Percentiles rank a stretch among this genome's conserved stretches.
These are phyloP conservation scores for Strobilomyces confusus DNA, from an alignment of 768 basidiomycete species.

Conservation along the genomic window DNA sequence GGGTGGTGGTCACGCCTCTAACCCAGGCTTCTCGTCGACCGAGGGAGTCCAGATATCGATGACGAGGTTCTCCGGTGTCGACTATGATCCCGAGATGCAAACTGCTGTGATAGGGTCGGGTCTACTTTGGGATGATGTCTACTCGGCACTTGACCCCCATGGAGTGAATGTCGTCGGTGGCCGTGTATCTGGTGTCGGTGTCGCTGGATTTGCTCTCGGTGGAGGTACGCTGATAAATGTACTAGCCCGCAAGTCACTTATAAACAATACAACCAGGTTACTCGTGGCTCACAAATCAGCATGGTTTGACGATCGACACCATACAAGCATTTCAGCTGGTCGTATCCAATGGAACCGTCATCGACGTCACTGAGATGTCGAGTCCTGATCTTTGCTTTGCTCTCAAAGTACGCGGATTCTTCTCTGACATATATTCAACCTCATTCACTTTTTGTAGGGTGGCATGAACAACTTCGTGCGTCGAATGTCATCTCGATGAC, in stretches of 20 bases:
- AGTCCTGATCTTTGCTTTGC: conserved; percentile 37
- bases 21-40: conserved; percentile 26
- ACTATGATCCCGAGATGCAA: conserved; percentile 36
- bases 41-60: conserved; percentile 28
- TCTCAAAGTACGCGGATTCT: conserved; percentile 33
- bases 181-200: conserved; percentile 36
- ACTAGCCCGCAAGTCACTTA: background rate
- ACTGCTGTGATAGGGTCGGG: conserved; percentile 25
- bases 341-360: conserved; percentile 39
- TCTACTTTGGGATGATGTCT: conserved; percentile 65
- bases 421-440: no score
- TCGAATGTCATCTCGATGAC: background rate
- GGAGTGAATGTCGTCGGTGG: conserved; percentile 55
- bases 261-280: conserved; percentile 8
- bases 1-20: conserved; percentile 54
- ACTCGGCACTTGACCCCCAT: conserved; percentile 42
- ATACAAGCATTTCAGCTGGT: conserved; percentile 55
- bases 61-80: conserved; percentile 41
- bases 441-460: conserved; percentile 36
- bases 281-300: conserved; percentile 54
- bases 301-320: conserved; percentile 56
- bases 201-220: conserved; percentile 47
- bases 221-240: no score
- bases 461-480: conserved; percentile 58
- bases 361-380: conserved; percentile 30